Conservation (phyloP, 768 basidiomycete species). For the Lepiota brunneoincarnata region DNA sequence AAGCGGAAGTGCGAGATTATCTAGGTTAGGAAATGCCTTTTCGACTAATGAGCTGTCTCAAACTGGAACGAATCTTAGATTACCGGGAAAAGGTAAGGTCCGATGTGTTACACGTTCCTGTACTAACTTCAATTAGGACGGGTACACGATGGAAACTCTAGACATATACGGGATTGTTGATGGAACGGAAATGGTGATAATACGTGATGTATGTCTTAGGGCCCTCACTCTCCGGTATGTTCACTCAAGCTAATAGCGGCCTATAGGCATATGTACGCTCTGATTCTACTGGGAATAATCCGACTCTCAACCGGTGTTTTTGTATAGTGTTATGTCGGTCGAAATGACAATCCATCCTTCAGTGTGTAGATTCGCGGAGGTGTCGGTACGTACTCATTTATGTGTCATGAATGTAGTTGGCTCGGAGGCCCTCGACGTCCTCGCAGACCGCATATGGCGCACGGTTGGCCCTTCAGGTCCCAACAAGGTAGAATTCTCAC, state of each 20-base stretch:
- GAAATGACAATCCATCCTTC: conserved; percentile 86
- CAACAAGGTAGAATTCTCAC: conserved; percentile 65
- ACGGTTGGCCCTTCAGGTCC: conserved; percentile 84
- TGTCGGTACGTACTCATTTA: not conserved
- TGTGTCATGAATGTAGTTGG: conserved; percentile 52
- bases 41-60: not conserved
- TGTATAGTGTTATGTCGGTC: conserved; percentile 80
- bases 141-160: conserved; percentile 81
- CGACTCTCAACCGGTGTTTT: not conserved
- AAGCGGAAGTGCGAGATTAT: conserved; percentile 77
- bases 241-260: not conserved
- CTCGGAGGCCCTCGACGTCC: conserved; percentile 68
- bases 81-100: conserved; percentile 74
- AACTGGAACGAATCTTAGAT: conserved; percentile 41
- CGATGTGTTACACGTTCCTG: not conserved
- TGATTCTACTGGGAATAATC: not conserved
- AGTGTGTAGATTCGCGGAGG: conserved; percentile 39
- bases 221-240: not conserved
- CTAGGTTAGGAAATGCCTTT: conserved; percentile 55
- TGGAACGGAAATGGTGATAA: conserved; percentile 52
- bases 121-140: conserved; percentile 53
- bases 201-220: conserved; percentile 45
- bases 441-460: conserved; percentile 69
- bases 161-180: conserved; percentile 65
- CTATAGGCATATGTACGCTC: conserved; percentile 51